Evolutionary conservation across 495 filamentous ascomycete genomes (phyloP).

Genomic region (Daldinia concentrica): DNA sequence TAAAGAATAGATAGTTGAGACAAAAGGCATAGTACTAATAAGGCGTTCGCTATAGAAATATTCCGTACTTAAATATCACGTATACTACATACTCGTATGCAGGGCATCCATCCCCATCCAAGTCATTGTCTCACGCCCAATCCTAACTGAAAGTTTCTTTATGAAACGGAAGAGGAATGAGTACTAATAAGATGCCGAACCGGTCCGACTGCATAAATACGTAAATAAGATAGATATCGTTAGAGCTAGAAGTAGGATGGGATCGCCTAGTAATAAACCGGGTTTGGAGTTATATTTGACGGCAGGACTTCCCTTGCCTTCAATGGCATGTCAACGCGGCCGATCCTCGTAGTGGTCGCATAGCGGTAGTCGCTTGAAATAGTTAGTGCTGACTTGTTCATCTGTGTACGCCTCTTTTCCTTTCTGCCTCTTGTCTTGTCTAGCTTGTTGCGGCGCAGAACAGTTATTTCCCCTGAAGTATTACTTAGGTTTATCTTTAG

Average conservation of each 20-base stretch:
- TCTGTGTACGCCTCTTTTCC: not conserved
- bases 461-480: not conserved
- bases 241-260: not conserved
- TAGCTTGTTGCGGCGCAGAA: not conserved
- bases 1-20: not conserved
- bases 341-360: not conserved
- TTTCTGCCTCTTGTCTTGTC: not conserved
- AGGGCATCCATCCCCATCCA: not conserved
- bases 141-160: not conserved
- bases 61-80: not conserved
- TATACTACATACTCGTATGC: not conserved
- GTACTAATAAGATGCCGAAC: not conserved
- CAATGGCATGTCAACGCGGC: not conserved
- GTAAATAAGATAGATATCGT: not conserved
- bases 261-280: not conserved
- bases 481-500: not conserved
- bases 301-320: conserved; percentile 1
- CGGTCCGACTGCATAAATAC: not conserved
- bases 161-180: not conserved
- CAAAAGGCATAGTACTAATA: not conserved
- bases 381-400: conserved; percentile 1
- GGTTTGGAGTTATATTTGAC: not conserved
- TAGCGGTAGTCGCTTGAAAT: not conserved
- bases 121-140: not conserved
- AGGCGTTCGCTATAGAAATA: not conserved